Evolutionary conservation across 495 filamentous ascomycete species (phyloP).

Genomic region (Neurospora pannonica): DNA sequence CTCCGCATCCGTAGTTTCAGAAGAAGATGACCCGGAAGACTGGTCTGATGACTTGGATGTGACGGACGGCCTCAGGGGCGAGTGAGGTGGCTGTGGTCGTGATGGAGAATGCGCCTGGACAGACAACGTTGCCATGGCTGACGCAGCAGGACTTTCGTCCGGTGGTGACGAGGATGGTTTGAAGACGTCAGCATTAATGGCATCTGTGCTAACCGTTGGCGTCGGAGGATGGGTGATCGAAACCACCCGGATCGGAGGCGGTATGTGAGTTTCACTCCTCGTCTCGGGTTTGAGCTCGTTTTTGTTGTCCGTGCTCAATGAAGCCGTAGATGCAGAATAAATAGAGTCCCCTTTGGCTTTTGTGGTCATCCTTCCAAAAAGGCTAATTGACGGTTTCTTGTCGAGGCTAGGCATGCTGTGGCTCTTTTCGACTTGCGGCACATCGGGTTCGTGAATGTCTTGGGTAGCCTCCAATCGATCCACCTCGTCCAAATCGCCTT

Average conservation of each 20-base stretch:
- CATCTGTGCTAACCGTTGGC: slow-evolving; percentile 54
- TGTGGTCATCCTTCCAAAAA: slow-evolving; percentile 31
- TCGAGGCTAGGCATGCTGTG: slow-evolving; percentile 36
- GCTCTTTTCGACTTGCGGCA: slow-evolving; percentile 49
- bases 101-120: slow-evolving; percentile 47
- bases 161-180: slow-evolving; percentile 35
- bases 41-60: slow-evolving; percentile 26
- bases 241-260: slow-evolving; percentile 35
- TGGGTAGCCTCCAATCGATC: slow-evolving; percentile 28
- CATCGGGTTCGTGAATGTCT: slow-evolving; percentile 18
- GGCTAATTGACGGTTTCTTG: slow-evolving; percentile 21
- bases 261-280: slow-evolving; percentile 18
- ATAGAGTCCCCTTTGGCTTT: slow-evolving; percentile 21
- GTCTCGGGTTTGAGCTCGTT: slow-evolving; percentile 11
- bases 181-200: slow-evolving; percentile 50
- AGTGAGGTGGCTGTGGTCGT: slow-evolving; percentile 38
- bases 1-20: slow-evolving; percentile 22
- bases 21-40: slow-evolving; percentile 32
- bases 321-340: slow-evolving; percentile 23
- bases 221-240: slow-evolving; percentile 56
- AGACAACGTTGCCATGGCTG: slow-evolving; percentile 60
- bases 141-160: slow-evolving; percentile 45
- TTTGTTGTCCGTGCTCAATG: slow-evolving; percentile 28
- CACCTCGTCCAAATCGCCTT: slow-evolving; percentile 44
- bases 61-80: slow-evolving; percentile 34